phyloP scores from a whole-genome alignment of 75 land plant genomes.

The Cupressus sempervirens region DNA sequence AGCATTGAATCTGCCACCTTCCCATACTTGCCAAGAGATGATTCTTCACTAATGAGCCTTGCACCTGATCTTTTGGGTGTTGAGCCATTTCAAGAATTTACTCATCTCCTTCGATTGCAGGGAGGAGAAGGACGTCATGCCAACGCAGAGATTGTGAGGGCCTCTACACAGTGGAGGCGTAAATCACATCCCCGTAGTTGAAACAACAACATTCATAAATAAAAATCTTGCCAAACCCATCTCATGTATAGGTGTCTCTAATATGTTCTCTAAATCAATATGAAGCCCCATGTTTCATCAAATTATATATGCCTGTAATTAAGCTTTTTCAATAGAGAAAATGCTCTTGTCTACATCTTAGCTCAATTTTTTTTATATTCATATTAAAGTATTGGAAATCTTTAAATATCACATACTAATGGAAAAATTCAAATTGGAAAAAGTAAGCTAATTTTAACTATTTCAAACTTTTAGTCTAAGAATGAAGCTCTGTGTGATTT shows the following conservation, averaged over 20 bases:
- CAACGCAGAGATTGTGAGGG: constrained; percentile 5
- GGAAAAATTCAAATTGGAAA: too few relatives aligned
- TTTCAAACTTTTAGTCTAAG: too few relatives aligned
- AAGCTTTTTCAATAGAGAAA: too few relatives aligned
- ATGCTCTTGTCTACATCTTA: background rate
- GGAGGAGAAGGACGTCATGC: background rate
- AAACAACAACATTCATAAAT: too few relatives aligned
- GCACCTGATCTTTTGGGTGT: background rate
- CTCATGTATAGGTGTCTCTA: background rate
- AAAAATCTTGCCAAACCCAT: background rate
- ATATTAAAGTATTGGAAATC: too few relatives aligned
- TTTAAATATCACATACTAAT: too few relatives aligned
- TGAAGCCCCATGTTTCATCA: background rate
- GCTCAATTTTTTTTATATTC: too few relatives aligned
- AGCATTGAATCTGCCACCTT: constrained; percentile 5
- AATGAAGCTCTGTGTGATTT: too few relatives aligned
- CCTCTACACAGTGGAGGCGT: background rate
- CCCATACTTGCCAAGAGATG: background rate
- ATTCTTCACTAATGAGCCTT: background rate
- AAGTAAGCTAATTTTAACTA: too few relatives aligned
- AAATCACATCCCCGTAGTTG: background rate
- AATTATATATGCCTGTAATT: background rate
- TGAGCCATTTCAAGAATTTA: background rate
- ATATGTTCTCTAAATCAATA: background rate
- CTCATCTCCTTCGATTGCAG: background rate